phyloP scores from a whole-genome alignment of 2,329 filamentous ascomycete species.

The Myrmaecium sp. region DNA sequence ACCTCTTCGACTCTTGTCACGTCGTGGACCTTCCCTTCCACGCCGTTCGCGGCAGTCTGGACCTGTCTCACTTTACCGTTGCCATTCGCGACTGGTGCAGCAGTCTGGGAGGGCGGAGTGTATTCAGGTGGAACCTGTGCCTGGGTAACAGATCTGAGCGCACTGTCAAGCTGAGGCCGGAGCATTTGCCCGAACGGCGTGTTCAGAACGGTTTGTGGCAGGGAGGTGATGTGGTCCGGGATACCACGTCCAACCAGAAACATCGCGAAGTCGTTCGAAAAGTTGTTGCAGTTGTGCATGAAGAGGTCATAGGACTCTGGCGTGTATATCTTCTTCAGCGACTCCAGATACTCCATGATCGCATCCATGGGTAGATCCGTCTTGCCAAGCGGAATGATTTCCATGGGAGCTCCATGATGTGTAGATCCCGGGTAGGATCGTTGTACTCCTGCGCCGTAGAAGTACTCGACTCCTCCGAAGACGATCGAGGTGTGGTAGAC shows the following conservation, averaged over 20 bases:
- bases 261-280: slow-evolving; percentile 78
- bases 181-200: slow-evolving; percentile 84
- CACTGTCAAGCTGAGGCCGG: slow-evolving; percentile 53
- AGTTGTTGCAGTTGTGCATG: slow-evolving; percentile 93
- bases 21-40: slow-evolving; percentile 39
- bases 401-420: slow-evolving; percentile 71
- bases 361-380: slow-evolving; percentile 68
- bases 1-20: slow-evolving; percentile 43
- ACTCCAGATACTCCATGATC: slow-evolving; percentile 75
- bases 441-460: slow-evolving; percentile 79
- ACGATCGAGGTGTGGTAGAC: slow-evolving; percentile 91
- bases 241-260: slow-evolving; percentile 83
- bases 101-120: slow-evolving; percentile 1
- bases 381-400: slow-evolving; percentile 55
- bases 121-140: slow-evolving; percentile 29
- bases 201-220: slow-evolving; percentile 70
- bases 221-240: slow-evolving; percentile 66
- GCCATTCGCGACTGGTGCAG: slow-evolving; percentile 7
- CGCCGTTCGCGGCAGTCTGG: background rate
- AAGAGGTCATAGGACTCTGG: slow-evolving; percentile 79
- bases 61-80: slow-evolving; percentile 5
- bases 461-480: slow-evolving; percentile 69
- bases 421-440: slow-evolving; percentile 65
- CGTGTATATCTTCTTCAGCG: slow-evolving; percentile 67
- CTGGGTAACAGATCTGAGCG: slow-evolving; percentile 46